Percentiles rank a stretch among this genome's conserved stretches.
Conservation (phyloP, 352 stramenopile species). For the Globisporangium polare region DNA sequence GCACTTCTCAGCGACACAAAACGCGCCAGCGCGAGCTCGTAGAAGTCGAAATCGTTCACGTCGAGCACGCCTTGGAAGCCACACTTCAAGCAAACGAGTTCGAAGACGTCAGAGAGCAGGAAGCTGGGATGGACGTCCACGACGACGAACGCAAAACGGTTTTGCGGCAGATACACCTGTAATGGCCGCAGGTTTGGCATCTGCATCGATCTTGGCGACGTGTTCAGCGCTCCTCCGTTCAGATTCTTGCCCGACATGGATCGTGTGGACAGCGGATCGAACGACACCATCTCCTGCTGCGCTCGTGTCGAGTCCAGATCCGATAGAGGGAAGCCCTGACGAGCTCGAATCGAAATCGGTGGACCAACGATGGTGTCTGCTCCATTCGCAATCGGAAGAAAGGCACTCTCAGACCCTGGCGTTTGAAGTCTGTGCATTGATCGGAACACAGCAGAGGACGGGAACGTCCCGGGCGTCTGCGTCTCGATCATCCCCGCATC, state of each 20-base stretch:
- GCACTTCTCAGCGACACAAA: constrained; percentile 86
- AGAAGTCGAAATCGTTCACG: constrained; percentile 81
- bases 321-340: constrained; percentile 40
- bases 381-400: constrained; percentile 21
- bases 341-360: constrained; percentile 37
- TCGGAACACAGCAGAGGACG: constrained; percentile 45
- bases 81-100: constrained; percentile 70
- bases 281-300: constrained; percentile 48
- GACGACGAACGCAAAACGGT: constrained; percentile 79
- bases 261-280: constrained; percentile 63
- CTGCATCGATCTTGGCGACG: constrained; percentile 45
- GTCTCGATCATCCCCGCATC: constrained; percentile 29
- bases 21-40: constrained; percentile 71
- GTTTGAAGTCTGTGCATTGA: constrained; percentile 72
- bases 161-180: constrained; percentile 83
- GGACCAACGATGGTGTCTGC: constrained; percentile 17
- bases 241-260: constrained; percentile 34
- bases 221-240: constrained; percentile 19
- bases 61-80: constrained; percentile 72
- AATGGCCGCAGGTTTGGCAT: constrained; percentile 38
- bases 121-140: constrained; percentile 53
- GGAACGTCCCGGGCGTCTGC: constrained; percentile 36
- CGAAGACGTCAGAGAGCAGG: constrained; percentile 72
- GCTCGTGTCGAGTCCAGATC: constrained; percentile 53
- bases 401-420: constrained; percentile 29